Evolutionary conservation across 306 rosid species (phyloP).

Genomic region (Chamaecrista fasciculata): DNA sequence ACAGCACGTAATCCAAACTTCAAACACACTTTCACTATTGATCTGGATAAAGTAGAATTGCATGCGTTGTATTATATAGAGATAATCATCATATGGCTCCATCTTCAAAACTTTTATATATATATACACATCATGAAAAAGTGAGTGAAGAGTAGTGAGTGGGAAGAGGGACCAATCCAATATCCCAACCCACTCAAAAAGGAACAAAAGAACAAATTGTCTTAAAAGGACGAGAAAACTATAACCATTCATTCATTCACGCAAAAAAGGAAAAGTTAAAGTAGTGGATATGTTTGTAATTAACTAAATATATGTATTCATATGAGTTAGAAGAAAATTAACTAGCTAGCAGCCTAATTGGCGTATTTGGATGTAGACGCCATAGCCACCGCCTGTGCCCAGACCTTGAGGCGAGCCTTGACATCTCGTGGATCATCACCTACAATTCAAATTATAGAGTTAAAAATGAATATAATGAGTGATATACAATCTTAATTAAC

Average conservation of each 20-base stretch:
- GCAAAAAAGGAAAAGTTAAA: no score
- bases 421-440: conserved; percentile 86
- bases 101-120: conserved; percentile 10
- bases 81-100: not conserved
- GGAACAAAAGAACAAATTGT: not conserved
- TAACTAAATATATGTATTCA: no score
- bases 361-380: conserved; percentile 58
- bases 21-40: not conserved
- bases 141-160: conserved; percentile 10
- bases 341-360: conserved; percentile 35
- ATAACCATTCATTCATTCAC: no score
- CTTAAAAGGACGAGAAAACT: not conserved
- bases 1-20: not conserved
- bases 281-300: no score
- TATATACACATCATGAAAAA: conserved; percentile 1
- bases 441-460: no score
- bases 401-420: conserved; percentile 84
- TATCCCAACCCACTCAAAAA: conserved; percentile 8
- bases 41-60: not conserved
- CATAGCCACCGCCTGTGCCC: conserved; percentile 91
- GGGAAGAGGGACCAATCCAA: conserved; percentile 10
- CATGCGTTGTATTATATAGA: not conserved
- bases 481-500: no score
- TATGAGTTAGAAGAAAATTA: not conserved
- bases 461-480: no score